Evolutionary conservation across 208 protist species (phyloP), one percentile per base, ranked within the genome.

Genomic region (Leishmania major): DNA sequence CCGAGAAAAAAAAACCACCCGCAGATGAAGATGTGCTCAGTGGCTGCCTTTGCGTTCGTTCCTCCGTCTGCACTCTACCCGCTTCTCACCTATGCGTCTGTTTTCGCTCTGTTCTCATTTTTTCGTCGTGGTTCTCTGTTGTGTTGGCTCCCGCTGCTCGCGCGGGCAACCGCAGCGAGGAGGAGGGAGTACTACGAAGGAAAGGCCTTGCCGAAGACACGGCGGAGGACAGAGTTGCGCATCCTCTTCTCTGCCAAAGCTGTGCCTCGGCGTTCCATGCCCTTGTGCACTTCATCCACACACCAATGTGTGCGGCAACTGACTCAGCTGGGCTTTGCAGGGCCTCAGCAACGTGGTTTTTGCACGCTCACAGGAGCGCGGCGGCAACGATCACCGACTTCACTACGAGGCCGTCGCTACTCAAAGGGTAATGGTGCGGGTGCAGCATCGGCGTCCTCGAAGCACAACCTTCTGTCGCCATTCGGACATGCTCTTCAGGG

Each of bases 401-500:
- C 47, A 60, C 31, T 2, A n/a, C 47, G 31, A 47, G 51, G 73
- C 73, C 28, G 31, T 45, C 73, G 51, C 22, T 28, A 62, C n/a
- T 51, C 10, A 25, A 73, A n/a, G 28, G 4, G 43, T 13, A n/a
- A 25, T 17, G 22, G 43, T 22, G 25, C 8, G 35, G 45, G 6
- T 17, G 13, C 70, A 74, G 17, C 25, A 47, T 10, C 73, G 0
- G 15, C 31, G 15, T 43, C 19, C 7, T 77, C 77, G 0, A 69
- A 53, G 13, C 60, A 43, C 35, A 87, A 73, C 35, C 72, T 89
- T 0, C 70, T 90, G 31, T 93, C 79, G 45, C 88, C 76, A 35
- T 93, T 89, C 79, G 87, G 92, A 75, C 17, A 84, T 35, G 81
- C 84, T 25, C 81, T 96, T 53, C 89, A 96, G 72, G 94, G 92